Conservation (phyloP, 176 grass and related monocot species). For the Neostapfia colusana region DNA sequence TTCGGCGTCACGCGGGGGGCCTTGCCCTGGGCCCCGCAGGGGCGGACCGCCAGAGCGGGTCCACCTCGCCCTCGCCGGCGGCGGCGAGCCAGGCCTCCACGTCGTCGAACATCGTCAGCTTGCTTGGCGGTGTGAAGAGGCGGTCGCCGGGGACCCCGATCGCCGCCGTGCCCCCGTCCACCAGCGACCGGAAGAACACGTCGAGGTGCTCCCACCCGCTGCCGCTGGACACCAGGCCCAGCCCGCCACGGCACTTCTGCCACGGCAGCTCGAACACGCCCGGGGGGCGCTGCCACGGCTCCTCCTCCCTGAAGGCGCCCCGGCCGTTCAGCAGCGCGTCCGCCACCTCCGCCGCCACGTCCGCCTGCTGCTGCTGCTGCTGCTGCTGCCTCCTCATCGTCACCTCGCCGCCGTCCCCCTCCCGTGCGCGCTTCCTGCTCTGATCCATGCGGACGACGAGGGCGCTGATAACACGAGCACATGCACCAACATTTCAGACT, state of each 20-base stretch:
- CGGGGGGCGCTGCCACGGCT: constrained; percentile 38
- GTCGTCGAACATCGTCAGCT: constrained; percentile 44
- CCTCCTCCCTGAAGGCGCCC: background rate
- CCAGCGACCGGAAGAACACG: constrained; percentile 78
- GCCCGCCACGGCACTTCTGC: constrained; percentile 43
- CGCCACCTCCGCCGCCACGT: constrained; percentile 1
- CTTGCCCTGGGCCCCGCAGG: constrained; percentile 15
- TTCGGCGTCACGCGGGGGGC: constrained; percentile 36
- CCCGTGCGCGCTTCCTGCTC: constrained; percentile 38
- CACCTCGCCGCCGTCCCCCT: constrained; percentile 30
- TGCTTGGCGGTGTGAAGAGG: constrained; percentile 31
- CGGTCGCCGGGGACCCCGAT: constrained; percentile 60
- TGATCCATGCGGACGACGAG: constrained; percentile 40
- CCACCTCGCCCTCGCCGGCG: constrained; percentile 54
- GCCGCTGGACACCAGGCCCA: constrained; percentile 1
- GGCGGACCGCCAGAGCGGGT: constrained; percentile 63
- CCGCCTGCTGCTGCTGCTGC: background rate
- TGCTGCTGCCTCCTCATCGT: background rate
- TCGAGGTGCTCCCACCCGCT: constrained; percentile 44
- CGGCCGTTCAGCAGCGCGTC: background rate
- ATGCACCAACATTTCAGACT: constrained; percentile 8
- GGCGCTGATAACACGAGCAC: constrained; percentile 6
- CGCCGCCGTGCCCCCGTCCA: constrained; percentile 43
- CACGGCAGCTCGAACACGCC: constrained; percentile 77
- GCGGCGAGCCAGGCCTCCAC: constrained; percentile 44